Base-by-base conservation (phyloP, 345 rosid genomes). In the Kandelia obovata region DNA sequence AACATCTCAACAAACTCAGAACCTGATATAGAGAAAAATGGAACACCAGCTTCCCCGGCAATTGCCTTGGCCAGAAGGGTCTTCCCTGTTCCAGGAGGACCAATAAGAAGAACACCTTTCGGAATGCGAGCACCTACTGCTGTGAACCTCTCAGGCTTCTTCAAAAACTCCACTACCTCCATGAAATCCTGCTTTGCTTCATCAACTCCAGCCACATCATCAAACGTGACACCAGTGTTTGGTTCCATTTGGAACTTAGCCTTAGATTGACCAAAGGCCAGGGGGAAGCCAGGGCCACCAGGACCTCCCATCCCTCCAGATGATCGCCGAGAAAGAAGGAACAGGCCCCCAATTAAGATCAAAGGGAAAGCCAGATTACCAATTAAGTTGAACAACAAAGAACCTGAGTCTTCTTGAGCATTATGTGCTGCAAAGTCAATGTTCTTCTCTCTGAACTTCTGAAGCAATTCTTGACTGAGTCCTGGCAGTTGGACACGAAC, bases 241-340 rank as follows among this genome's bases (percentile, higher is more conserved):
- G 97, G 96, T 72, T 95, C 99, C 99, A 95, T 95, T 62, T 92
- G 99, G 79, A 95, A 95, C 85, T 95, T 95, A 5, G 99, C 97
- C 77, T 88, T 92, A 3, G 99, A 95, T 79, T 92, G 96, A 72
- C 97, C 99, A 72, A 95, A 87, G 65, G 73, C 72, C 49, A 95
- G 90, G 21, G 99, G 99, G 70, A 78, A 82, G 37, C 99, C 99
- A 69, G 95, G 95, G 35, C 99, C 99, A 65, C 99, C 99, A 31
- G 97, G 97, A 46, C 99, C 99, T 32, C 99, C 99, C 97, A 95
- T 91, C 66, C 99, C 99, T 75, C 97, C 99, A 47, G 91, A 80
- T 17, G 97, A 88, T 20, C 96, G 86, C 59, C 97, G 88, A 17
- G 99, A 95, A 65, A 95, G 96, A 81, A 95, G 84, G 83, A 95